phyloP scores from a whole-genome alignment of 1,284 basidiomycete genomes.

The Flammula alnicola region DNA sequence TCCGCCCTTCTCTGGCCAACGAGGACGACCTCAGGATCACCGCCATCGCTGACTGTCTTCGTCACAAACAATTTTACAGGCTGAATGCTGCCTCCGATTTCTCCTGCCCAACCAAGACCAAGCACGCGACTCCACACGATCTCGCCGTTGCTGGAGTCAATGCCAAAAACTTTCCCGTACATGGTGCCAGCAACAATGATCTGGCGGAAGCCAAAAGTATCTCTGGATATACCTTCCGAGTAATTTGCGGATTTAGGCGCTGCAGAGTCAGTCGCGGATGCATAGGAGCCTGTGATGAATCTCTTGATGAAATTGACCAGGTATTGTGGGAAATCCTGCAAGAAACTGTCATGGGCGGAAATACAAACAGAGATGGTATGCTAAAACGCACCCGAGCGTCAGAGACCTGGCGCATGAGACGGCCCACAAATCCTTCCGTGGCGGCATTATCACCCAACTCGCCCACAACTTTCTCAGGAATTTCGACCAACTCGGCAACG shows the following conservation, averaged over 20 bases:
- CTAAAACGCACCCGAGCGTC: conserved; percentile 65
- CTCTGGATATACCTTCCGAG: conserved; percentile 55
- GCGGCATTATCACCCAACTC: conserved; percentile 39
- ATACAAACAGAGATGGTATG: not conserved
- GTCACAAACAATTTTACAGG: conserved; percentile 64
- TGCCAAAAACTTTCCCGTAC: conserved; percentile 80
- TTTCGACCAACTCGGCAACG: conserved; percentile 74
- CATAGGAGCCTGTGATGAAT: conserved; percentile 76
- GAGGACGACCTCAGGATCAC: conserved; percentile 62
- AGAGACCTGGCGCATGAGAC: conserved; percentile 62
- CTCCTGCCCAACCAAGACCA: conserved; percentile 64
- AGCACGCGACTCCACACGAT: conserved; percentile 79
- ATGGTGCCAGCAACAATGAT: conserved; percentile 77
- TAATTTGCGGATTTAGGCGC: conserved; percentile 35
- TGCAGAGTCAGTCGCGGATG: conserved; percentile 48
- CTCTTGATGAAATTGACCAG: conserved; percentile 69
- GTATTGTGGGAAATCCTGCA: conserved; percentile 76
- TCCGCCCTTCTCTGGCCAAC: conserved; percentile 62
- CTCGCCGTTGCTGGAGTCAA: conserved; percentile 80
- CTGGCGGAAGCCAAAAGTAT: conserved; percentile 89
- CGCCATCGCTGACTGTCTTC: conserved; percentile 53
- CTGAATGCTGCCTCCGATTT: conserved; percentile 56
- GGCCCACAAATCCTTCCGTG: conserved; percentile 62
- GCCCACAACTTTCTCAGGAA: conserved; percentile 67
- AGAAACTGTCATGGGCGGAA: conserved; percentile 4